Base-by-base conservation (phyloP, 2,329 filamentous ascomycete genomes). In the Beauveria sp. region DNA sequence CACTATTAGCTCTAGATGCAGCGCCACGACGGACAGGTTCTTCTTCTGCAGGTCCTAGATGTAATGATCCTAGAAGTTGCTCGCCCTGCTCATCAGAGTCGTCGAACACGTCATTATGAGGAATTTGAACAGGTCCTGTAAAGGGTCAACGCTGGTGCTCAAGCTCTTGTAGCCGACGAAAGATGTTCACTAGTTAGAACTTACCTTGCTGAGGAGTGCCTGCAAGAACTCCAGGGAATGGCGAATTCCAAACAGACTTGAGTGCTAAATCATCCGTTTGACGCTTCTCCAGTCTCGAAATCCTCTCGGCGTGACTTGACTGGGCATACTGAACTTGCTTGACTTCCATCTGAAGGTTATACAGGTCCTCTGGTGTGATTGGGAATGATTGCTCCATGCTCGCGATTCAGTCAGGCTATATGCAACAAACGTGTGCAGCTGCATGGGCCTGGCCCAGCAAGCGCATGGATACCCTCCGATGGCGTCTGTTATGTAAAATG, bases 231-330 rank as follows among this genome's bases (percentile, higher is more conserved):
- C 88, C 88, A n/a, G 93, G 92, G 72, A 97, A 97, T 18, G 93
- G 93, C 61, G 93, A 96, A 66, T 89, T 88, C 95, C 95, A 99
- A 62, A 96, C 89, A 64, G 90, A 96, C 75, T 93, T 96, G 64
- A 88, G 75, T 38, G 84, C 82, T 55, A 84, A 83, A 74, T 88
- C 85, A 66, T 88, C 86, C 40, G 85, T 85, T 70, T 88, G 85
- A 52, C 85, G 84, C 69, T 86, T 86, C 72, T 89, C 86, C 57
- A 89, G 73, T 65, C 84, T 78, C 64, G 81, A 74, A 60, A 89
- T 72, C 70, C 86, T 78, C 66, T 88, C 86, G 62, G 82, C 79
- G 74, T 88, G 85, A 68, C 79, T 83, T 65, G 76, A 80, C 72
- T 88, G 86, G 64, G 84, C 77, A 70, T 83, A 79, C 68, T 88